Evolutionary conservation across 306 rosid species (phyloP), one percentile per base, ranked within the genome.

Genomic region (Sophora flavescens): DNA sequence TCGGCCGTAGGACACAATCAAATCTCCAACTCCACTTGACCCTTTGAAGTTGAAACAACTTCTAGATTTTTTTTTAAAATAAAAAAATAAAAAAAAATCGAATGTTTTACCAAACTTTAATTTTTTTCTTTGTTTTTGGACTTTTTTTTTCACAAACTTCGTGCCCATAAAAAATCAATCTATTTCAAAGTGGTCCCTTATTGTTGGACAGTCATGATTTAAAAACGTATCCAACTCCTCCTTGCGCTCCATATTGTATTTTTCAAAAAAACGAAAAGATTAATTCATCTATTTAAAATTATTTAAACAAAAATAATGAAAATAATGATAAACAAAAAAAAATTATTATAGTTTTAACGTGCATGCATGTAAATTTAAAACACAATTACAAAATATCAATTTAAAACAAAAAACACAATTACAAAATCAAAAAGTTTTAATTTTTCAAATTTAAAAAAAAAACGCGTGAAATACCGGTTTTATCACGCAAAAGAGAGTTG

Each of bases 161-260:
- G 7, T 51, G 12, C 66, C 64, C 39, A 6, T 68, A 63, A 18
- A 45, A 70, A 67, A 72, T 38, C 77, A 38, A 82, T 77, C 81
- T 14, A 57, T 44, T 77, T 33, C 63, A 67, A 56, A 78, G 89
- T 85, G 92, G 91, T 86, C 96, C 92, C 79, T 64, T 65, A 32
- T 67, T 54, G 80, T 82, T 84, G 79, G 80, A 57, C 53, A 42
- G 59, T 75, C 85, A 81, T 81, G 67, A 76, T 69, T 80, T 70
- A 48, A 42, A 18, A 71, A 77, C 81, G 81, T 42, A 85, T 77
- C 72, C 68, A 11, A 11, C 4, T 9, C n/a, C 50, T 56, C 48
- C 85, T 62, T 63, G 41, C 30, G 2, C 59, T 28, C 3, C 45
- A 26, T 30, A 7, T 39, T 60, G 18, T 33, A 69, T 44, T 11